phyloP scores from a whole-genome alignment of 306 rosid genomes.

The Glycine latifolia region DNA sequence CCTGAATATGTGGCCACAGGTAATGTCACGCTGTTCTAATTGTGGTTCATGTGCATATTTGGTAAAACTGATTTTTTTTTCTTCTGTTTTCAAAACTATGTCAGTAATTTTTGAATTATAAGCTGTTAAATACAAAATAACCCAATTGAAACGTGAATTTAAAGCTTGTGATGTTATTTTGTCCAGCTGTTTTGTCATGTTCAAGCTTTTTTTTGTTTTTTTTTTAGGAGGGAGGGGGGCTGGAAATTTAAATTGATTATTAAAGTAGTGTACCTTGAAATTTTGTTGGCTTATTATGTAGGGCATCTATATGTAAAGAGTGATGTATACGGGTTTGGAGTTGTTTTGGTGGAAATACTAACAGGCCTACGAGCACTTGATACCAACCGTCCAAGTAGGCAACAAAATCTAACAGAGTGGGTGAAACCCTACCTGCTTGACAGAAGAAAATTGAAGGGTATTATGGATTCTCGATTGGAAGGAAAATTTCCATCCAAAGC shows the following conservation, averaged over 20 bases:
- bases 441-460: constrained; percentile 70
- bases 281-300: constrained; percentile 36
- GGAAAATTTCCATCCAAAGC: constrained; percentile 86
- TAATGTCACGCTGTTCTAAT: constrained; percentile 32
- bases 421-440: constrained; percentile 77
- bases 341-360: constrained; percentile 84
- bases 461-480: constrained; percentile 76
- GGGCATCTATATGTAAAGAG: constrained; percentile 96
- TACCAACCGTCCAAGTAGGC: constrained; percentile 72
- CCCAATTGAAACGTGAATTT: neutral
- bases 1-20: constrained; percentile 96
- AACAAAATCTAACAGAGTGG: constrained; percentile 77
- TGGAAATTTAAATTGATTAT: neutral
- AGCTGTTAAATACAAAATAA: neutral
- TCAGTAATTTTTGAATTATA: neutral
- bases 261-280: neutral
- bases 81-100: neutral
- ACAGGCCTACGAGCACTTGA: constrained; percentile 82
- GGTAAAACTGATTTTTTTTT: neutral
- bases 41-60: neutral
- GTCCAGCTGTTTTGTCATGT: neutral
- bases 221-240: too few species aligned
- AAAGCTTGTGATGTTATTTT: neutral
- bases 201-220: neutral
- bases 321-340: constrained; percentile 94